Percentiles rank a stretch among this genome's conserved stretches.
These are phyloP conservation scores for Neurospora intermedia DNA, from an alignment of 495 filamentous ascomycete species.

Conservation along the genomic window DNA sequence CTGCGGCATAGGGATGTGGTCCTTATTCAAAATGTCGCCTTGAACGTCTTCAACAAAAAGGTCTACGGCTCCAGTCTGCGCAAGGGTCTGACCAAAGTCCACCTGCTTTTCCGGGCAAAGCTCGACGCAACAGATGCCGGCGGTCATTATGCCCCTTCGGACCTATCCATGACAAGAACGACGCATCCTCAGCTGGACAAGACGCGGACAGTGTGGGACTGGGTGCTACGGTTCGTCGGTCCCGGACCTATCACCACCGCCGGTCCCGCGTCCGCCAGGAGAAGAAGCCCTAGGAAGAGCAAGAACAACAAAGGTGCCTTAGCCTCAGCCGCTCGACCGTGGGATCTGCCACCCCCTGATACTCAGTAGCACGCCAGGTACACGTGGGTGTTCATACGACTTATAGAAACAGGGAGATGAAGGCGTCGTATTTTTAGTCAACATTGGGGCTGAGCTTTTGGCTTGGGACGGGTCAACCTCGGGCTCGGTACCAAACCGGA, in stretches of 20 bases:
- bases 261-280: not conserved
- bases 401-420: not conserved
- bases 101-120: constrained; percentile 49
- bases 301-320: not conserved
- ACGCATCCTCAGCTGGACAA: constrained; percentile 48
- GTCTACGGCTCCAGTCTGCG: constrained; percentile 71
- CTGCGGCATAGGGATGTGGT: constrained; percentile 64
- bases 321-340: not conserved
- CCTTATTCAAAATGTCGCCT: constrained; percentile 63
- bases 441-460: not conserved
- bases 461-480: not conserved
- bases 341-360: constrained; percentile 4
- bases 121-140: constrained; percentile 32
- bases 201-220: constrained; percentile 56
- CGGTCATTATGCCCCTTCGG: constrained; percentile 30
- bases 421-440: not conserved
- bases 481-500: not conserved
- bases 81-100: constrained; percentile 56
- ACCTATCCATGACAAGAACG: constrained; percentile 21
- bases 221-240: constrained; percentile 65
- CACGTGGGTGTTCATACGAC: not conserved
- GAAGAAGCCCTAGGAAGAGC: not conserved
- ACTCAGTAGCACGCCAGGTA: constrained; percentile 7
- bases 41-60: constrained; percentile 57
- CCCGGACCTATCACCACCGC: not conserved